A percentile compares a stretch with the other conserved stretches of the same genome.
Conservation (phyloP, 345 rosid genomes). For the Aquilaria sinensis region DNA sequence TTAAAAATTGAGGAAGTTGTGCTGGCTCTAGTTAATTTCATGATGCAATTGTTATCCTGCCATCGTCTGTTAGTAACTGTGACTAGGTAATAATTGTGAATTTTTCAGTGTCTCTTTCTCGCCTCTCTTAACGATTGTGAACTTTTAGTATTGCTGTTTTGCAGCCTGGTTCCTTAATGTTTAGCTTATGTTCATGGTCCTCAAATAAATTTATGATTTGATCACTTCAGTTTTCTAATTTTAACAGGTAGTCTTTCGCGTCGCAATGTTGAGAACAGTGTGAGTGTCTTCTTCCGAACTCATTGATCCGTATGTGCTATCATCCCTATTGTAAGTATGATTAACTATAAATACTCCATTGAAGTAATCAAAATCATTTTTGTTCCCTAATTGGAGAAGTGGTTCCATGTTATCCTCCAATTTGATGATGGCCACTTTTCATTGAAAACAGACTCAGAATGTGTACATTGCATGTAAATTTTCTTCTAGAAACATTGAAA, state of each 20-base stretch:
- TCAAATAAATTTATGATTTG: not conserved
- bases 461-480: too few relatives aligned
- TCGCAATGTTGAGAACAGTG: conserved; percentile 40
- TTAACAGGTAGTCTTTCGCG: conserved; percentile 53
- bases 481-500: too few relatives aligned
- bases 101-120: not conserved
- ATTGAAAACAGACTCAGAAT: not conserved
- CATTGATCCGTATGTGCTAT: too few relatives aligned
- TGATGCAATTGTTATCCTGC: too few relatives aligned
- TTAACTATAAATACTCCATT: too few relatives aligned
- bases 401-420: too few relatives aligned
- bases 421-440: not conserved
- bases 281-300: conserved; percentile 22
- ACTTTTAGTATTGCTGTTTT: not conserved
- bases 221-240: not conserved
- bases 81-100: not conserved
- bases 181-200: not conserved
- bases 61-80: too few relatives aligned
- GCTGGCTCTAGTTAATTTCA: too few relatives aligned
- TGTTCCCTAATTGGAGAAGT: not conserved
- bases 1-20: too few relatives aligned
- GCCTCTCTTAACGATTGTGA: not conserved
- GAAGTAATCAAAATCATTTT: too few relatives aligned
- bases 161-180: not conserved
- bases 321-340: too few relatives aligned